Evolutionary conservation across 768 basidiomycete species (phyloP), one percentile per base, ranked within the genome.

Genomic region (Suillus luteus): DNA sequence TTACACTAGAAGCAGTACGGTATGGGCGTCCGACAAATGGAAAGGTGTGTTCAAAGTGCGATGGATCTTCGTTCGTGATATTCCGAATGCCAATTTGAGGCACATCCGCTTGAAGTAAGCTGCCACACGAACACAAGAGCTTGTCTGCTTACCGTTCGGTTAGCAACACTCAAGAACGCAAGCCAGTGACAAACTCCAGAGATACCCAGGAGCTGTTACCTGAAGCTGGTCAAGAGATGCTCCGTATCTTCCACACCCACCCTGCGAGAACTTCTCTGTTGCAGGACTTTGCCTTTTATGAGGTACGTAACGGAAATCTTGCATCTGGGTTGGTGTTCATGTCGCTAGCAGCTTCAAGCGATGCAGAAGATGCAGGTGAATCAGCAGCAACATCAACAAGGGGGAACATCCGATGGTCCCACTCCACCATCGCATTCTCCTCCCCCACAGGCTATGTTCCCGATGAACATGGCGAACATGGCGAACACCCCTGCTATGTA

Each of bases 1-100:
- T 74, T 96, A 99, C 75, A 91, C 92, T 6, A 85, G 91, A 64
- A 95, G 93, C 73, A 95, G 93, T 66, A 98, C 91, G 1, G 97
- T 99, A 22, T 99, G 97, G 97, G 96, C 96, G 1, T 96, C 96
- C 40, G 96, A 99, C 78, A 99, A 99, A 75, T 99, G 97, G 97
- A 99, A 99, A 77, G 97, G 97, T 27, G 94, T 99, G 60, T 97
- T 99, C 82, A 96, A 96, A 79, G 94, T 99, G 31, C 86, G 90
- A 62, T 99, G 97, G 97, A 89, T 99, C 66, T 99, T 95, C 73
- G 95, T 99, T 62, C 89, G 95, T 63, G 96, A 98, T 72, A 95
- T 95, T 58, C 95, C 94, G 31, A 96, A 96, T 71, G 86, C 92
- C 67, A 92, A 89, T 60, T 77, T 97, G 55, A 83, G 95, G 55